These are phyloP conservation scores for Orbilia quercus DNA, from an alignment of 2,329 filamentous ascomycete species.

Conservation along the genomic window DNA sequence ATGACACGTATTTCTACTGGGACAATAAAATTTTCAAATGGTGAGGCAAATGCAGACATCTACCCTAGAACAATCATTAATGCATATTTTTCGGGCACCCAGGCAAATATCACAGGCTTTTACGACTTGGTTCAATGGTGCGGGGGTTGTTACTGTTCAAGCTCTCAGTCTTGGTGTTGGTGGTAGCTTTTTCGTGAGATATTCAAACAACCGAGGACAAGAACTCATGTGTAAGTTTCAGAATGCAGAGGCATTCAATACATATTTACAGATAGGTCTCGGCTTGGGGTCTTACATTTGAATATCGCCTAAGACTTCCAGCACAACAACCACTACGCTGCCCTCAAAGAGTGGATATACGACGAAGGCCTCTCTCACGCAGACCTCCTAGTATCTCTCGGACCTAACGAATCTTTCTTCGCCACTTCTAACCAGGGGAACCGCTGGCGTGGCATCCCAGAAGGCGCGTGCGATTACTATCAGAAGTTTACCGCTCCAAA, in stretches of 20 bases:
- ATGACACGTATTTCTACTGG: constrained; percentile 1
- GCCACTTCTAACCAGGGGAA: background rate
- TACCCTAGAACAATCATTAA: background rate
- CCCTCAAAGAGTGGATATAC: background rate
- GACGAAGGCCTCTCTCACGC: background rate
- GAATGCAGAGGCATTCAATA: background rate
- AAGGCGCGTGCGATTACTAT: no score
- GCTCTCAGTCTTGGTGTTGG: background rate
- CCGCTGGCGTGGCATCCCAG: no score
- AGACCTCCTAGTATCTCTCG: background rate
- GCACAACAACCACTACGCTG: background rate
- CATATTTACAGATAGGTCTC: no score
- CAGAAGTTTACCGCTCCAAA: no score
- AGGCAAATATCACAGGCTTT: background rate
- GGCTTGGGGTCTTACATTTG: no score
- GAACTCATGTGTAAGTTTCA: background rate
- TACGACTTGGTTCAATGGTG: background rate
- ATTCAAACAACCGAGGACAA: background rate
- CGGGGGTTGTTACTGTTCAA: background rate
- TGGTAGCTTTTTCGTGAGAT: background rate
- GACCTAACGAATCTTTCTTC: background rate
- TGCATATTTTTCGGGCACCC: background rate
- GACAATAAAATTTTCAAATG: constrained; percentile 4
- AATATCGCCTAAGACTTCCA: background rate
- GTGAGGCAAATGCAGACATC: background rate